Percentiles rank a stretch among this genome's conserved stretches.
These are phyloP conservation scores for Isabelozyma heimii DNA, from an alignment of 805 yeast species.

Conservation along the genomic window DNA sequence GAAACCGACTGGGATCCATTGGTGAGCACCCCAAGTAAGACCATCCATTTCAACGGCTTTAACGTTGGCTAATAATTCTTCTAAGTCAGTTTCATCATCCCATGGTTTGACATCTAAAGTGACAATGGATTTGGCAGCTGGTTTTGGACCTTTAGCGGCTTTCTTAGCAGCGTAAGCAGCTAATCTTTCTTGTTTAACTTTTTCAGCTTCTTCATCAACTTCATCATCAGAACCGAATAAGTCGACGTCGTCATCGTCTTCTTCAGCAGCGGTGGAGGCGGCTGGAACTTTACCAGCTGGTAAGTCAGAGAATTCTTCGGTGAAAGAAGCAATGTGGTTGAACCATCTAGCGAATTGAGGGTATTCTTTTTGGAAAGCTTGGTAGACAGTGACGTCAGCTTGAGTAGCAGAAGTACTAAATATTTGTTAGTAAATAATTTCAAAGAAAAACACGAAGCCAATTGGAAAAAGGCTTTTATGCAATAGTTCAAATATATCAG, in stretches of 20 bases:
- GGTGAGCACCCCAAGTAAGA: conserved; percentile 97
- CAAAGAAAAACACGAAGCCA: not conserved
- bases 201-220: conserved; percentile 96
- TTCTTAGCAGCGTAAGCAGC: conserved; percentile 98
- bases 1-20: conserved; percentile 95
- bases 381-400: conserved; percentile 92
- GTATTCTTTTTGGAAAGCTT: conserved; percentile 88
- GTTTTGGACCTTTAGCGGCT: conserved; percentile 95
- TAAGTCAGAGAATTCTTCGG: conserved; percentile 76
- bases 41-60: conserved; percentile 87
- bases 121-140: conserved; percentile 97
- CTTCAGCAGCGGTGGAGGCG: conserved; percentile 50
- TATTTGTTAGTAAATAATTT: conserved; percentile 20
- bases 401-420: conserved; percentile 82
- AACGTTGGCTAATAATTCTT: conserved; percentile 81
- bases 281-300: conserved; percentile 77
- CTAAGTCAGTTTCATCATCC: conserved; percentile 99
- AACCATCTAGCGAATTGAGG: conserved; percentile 98
- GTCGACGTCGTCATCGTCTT: conserved; percentile 89
- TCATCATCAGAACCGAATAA: conserved; percentile 93
- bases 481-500: conserved; percentile 3
- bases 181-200: conserved; percentile 93
- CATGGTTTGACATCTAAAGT: conserved; percentile 99
- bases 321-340: conserved; percentile 94
- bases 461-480: not conserved